Evolutionary conservation across 2,329 filamentous ascomycete species (phyloP), one percentile per base, ranked within the genome.

Genomic region (Fusarium liriodendri): DNA sequence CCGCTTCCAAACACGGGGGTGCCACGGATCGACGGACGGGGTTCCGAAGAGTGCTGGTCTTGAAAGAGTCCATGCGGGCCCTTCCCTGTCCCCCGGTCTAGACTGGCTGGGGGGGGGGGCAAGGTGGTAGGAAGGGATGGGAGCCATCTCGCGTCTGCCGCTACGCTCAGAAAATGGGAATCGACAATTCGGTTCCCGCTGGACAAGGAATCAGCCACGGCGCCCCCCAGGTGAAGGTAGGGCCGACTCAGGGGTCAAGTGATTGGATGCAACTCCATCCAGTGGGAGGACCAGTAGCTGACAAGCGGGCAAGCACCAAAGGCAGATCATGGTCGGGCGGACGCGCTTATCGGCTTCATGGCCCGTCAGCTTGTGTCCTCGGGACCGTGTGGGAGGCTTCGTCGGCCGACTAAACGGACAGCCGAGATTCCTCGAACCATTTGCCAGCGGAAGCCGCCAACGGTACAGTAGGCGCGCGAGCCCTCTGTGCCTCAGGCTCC

Each of bases 11-110:
- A 61, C 40, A 61, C 38, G 35, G 64, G 70, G 67, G 47, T 52
- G 59, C 38, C 35, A 52, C 73, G 73, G 73, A 72, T 76, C 68
- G 71, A 75, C 73, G 73, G 73, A 67, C 73, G 59, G 65, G 62
- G 45, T 66, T 75, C 73, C 73, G 73, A 69, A 22, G 73, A 54
- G 62, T 66, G 40, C 42, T 33, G 37, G 25, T 6, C 25, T 37
- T 52, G 8, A 11, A 52, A 52, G 47, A 52, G 47, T n/a, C 25
- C 25, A 52, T 27, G 47, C 47, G 16, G 27, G 42, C 42, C 25
- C 18, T 50, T 29, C 25, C 45, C 16, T 50, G 25, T 50, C 20
- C 45, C 47, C 50, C 22, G 60, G 66, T 38, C 50, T 66, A 52
- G 73, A 73, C 63, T 59, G 58, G 33, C 45, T 32, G 16, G 25